Conservation (phyloP, 441 rosid species). For the Bruguiera hainesii region DNA sequence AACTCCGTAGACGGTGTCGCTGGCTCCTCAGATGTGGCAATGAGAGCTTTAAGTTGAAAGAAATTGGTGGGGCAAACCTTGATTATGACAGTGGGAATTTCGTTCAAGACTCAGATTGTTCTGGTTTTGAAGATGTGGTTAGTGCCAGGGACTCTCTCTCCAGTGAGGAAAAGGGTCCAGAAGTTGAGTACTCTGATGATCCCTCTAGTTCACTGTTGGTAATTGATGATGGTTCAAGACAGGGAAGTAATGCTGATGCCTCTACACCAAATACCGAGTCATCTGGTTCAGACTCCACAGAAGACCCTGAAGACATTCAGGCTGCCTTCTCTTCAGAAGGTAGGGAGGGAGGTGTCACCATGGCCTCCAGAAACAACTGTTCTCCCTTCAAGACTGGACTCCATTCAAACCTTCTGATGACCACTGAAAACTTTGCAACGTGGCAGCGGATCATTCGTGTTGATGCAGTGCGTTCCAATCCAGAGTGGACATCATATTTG, state of each 20-base stretch:
- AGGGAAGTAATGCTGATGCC: conserved; percentile 38
- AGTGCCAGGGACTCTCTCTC: conserved; percentile 47
- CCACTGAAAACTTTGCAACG: conserved; percentile 62
- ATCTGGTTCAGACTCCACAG: conserved; percentile 65
- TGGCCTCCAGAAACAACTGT: conserved; percentile 23
- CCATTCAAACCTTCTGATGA: conserved; percentile 19
- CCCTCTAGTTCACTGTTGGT: conserved; percentile 48
- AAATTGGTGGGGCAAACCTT: conserved; percentile 25
- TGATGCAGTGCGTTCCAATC: conserved; percentile 88
- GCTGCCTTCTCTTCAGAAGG: conserved; percentile 41
- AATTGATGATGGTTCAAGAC: conserved; percentile 37
- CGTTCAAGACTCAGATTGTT: conserved; percentile 41
- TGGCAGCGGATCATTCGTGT: conserved; percentile 93
- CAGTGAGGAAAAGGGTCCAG: conserved; percentile 45
- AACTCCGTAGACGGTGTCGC: conserved; percentile 56
- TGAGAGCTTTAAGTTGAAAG: conserved; percentile 36
- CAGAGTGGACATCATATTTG: conserved; percentile 69
- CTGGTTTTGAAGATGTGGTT: conserved; percentile 61
- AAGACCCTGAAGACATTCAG: conserved; percentile 54
- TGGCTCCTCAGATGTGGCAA: conserved; percentile 40
- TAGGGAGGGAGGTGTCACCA: conserved; percentile 33
- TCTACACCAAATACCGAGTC: conserved; percentile 61
- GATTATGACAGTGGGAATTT: conserved; percentile 34
- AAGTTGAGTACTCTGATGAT: conserved; percentile 46
- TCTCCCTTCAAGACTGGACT: conserved; percentile 35